phyloP scores from a whole-genome alignment of 148 eudicot genomes.

The Tetragonia tetragonoides region DNA sequence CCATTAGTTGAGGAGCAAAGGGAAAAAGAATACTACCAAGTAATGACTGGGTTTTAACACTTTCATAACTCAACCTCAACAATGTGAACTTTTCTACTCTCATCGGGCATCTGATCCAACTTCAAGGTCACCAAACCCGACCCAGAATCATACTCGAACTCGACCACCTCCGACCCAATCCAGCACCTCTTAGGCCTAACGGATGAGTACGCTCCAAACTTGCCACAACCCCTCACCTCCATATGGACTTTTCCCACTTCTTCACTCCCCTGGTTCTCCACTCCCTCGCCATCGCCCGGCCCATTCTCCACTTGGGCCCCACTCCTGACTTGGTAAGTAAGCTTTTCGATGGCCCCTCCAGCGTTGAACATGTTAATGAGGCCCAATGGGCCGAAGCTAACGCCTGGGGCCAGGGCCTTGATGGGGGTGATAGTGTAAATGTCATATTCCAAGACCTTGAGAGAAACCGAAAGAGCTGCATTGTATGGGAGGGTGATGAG shows the following conservation, averaged over 20 bases:
- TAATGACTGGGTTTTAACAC: no score
- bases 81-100: slow-evolving; percentile 48
- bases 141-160: slow-evolving; percentile 46
- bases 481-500: slow-evolving; percentile 52
- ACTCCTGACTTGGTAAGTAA: slow-evolving; percentile 48
- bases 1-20: not conserved
- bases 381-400: slow-evolving; percentile 76
- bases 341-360: slow-evolving; percentile 80
- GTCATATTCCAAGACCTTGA: slow-evolving; percentile 77
- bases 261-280: slow-evolving; percentile 33
- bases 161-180: slow-evolving; percentile 45
- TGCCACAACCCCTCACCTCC: slow-evolving; percentile 83
- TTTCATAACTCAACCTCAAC: slow-evolving; percentile 60
- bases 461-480: slow-evolving; percentile 57
- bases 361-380: slow-evolving; percentile 84
- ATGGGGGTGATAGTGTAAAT: slow-evolving; percentile 67
- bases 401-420: slow-evolving; percentile 49
- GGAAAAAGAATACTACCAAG: slow-evolving; percentile 4
- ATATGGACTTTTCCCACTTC: slow-evolving; percentile 41
- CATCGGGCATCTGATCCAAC: slow-evolving; percentile 62
- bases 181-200: slow-evolving; percentile 64
- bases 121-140: slow-evolving; percentile 60
- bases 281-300: slow-evolving; percentile 28
- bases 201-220: slow-evolving; percentile 75
- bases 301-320: slow-evolving; percentile 35